Base-by-base conservation (phyloP, 805 yeast species). In the Wickerhamiella kazuoi region DNA sequence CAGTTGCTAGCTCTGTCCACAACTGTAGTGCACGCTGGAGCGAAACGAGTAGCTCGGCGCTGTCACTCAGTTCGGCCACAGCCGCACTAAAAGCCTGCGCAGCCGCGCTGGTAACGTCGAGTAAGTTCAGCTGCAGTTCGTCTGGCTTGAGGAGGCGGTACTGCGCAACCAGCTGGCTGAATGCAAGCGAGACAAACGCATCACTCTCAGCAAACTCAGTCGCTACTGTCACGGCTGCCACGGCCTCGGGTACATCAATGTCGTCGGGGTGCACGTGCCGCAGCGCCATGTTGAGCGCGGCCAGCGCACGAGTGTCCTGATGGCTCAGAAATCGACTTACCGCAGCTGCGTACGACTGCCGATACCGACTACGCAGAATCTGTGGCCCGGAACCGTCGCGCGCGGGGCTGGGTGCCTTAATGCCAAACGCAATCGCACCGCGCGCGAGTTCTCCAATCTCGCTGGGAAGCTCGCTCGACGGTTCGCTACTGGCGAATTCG, bases 141-240 rank as follows among this genome's bases (percentile, higher is more conserved):
- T 23, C 28, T 15, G 39, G 39, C 15, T 15, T 4, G 13, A 28
- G 23, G 19, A 37, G 30, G 11, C 39, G 29, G 30, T 30, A 37
- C 5, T 23, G 21, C 7, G 31, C 20, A 3, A 30, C 16, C 3
- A 30, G 4, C 18, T 37, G 35, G 15, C 35, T 30, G 5, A 16
- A 33, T 2, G 21, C 19, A n/a, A 37, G 23, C 3, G 19, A 14
- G 3, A 30, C 20, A 14, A 7, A 17, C n/a, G n/a, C 18, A 9
- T 37, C 39, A 35, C 30, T 24, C 4, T 31, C 20, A 9, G 30
- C 13, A 37, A 37, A 30, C 23, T 3, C 3, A 6, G 23, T 3
- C 2, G 39, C 20, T 18, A 16, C 34, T 13, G 29, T n/a, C 5
- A 31, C 23, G 21, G 31, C 29, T 4, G 17, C 11, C 2, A 11